Conservation (phyloP, 2,329 filamentous ascomycete species). For the Botrytis cinerea region DNA sequence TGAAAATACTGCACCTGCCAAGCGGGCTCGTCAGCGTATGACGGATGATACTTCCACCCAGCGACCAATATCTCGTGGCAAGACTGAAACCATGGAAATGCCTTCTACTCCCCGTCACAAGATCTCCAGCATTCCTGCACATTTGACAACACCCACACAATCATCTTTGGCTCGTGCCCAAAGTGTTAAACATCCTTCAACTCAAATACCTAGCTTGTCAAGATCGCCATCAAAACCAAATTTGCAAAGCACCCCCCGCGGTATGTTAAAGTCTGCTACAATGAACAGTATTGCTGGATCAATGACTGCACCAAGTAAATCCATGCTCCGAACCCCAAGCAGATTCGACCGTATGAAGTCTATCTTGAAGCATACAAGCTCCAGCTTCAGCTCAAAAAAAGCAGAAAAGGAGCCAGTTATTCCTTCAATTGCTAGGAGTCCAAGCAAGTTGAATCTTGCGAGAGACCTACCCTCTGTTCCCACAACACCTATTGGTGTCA, state of each 20-base stretch:
- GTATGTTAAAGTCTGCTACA: constrained; percentile 55
- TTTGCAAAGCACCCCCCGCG: constrained; percentile 47
- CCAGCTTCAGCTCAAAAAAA: constrained; percentile 33
- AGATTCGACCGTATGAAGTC: constrained; percentile 56
- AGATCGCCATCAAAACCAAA: constrained; percentile 57
- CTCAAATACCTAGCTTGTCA: constrained; percentile 49
- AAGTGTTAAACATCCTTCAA: constrained; percentile 56
- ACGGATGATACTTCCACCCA: constrained; percentile 69
- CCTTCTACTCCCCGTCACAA: constrained; percentile 49
- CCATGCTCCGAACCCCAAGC: constrained; percentile 33
- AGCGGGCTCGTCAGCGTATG: constrained; percentile 69
- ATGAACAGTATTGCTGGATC: constrained; percentile 48
- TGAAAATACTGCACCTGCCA: constrained; percentile 52
- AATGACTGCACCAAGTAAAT: constrained; percentile 38
- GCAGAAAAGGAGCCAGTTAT: constrained; percentile 31
- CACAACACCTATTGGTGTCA: constrained; percentile 55
- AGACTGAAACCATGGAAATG: constrained; percentile 44
- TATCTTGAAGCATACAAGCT: constrained; percentile 49
- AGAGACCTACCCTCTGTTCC: constrained; percentile 55
- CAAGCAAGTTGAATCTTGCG: constrained; percentile 54
- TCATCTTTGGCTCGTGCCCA: constrained; percentile 65
- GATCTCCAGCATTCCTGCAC: constrained; percentile 50
- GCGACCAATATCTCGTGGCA: constrained; percentile 57
- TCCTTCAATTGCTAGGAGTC: constrained; percentile 41
- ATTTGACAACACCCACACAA: constrained; percentile 76